A percentile compares a stretch with the other conserved stretches of the same genome.
phyloP scores from a whole-genome alignment of 345 rosid species.

The Salix suchowensis region DNA sequence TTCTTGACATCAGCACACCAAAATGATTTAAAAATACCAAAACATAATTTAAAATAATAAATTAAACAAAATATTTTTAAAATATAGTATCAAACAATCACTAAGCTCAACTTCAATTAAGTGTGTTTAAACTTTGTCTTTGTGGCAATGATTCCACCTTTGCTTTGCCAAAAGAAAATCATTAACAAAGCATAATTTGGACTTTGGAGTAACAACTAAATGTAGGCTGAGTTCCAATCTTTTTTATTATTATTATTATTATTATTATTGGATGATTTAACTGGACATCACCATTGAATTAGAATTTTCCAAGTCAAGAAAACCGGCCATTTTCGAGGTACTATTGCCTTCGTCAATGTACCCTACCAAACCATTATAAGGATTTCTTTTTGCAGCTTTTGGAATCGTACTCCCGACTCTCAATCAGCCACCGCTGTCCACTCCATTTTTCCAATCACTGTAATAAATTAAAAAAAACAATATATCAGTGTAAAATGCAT shows the following conservation, averaged over 20 bases:
- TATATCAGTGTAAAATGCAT: too few species aligned
- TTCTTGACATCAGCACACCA: rapidly evolving
- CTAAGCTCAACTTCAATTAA: neutral
- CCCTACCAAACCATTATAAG: neutral
- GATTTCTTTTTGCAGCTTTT: neutral
- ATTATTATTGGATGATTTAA: neutral
- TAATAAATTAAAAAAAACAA: neutral
- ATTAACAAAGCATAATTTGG: neutral
- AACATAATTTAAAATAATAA: too few species aligned
- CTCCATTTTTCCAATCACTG: neutral
- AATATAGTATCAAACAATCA: too few species aligned
- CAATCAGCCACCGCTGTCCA: neutral
- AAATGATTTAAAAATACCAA: too few species aligned
- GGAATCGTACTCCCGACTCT: neutral
- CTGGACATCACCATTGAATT: neutral
- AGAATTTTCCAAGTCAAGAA: neutral
- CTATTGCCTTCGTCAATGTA: neutral
- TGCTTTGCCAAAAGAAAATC: neutral
- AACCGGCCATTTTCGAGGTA: neutral
- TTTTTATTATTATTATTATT: too few species aligned
- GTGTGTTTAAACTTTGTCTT: neutral
- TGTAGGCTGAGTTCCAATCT: neutral
- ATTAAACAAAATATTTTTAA: too few species aligned
- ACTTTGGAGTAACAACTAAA: neutral
- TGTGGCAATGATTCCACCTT: neutral